Base-by-base conservation (phyloP, 805 yeast genomes). In the Nakazawaea pomicola region DNA sequence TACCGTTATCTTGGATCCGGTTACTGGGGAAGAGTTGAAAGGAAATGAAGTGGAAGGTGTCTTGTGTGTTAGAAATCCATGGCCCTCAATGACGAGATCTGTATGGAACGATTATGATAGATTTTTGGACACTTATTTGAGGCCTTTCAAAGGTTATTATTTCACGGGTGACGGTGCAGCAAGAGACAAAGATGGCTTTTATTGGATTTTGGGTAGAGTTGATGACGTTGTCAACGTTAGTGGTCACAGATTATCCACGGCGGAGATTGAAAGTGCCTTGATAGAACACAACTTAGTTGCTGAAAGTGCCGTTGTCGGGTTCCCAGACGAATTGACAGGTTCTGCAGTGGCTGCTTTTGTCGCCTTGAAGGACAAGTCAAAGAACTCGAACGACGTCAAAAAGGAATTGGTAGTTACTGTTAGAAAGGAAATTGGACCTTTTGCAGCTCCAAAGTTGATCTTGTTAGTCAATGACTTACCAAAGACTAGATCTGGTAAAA, bases 121-220 rank as follows among this genome's bases (percentile, higher is more conserved):
- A 58, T 85, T 68, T 64, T 64, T 80, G 66, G 95, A 85, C 53
- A 85, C 93, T n/a, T 85, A 85, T 63, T 65, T 83, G 59, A 80
- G 76, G 44, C 91, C 93, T 40, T 85, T 83, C 65, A 84, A 85
- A 37, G 89, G 89, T 36, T 77, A 74, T 59, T 85, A 83, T 67
- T 85, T 85, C 68, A 80, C 93, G 1, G 95, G 95, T 54, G 95
- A 85, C 64, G 95, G 95, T 64, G 93, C 91, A 20, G 91, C 89
- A 15, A 74, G 90, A 57, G 95, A 85, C 58, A 69, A 74, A 50
- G 91, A 84, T 57, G 95, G 95, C 5, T 85, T 76, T 67, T 81
- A 78, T 65, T 85, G 93, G 90, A 83, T 85, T 49, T 62, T 83
- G 55, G 95, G 95, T 43, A 74, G 95, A 66, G 93, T 85, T 46